Evolutionary conservation across 2,329 filamentous ascomycete genomes (phyloP), one percentile per base, ranked within the genome.

Genomic region (Cladosporium sp.): DNA sequence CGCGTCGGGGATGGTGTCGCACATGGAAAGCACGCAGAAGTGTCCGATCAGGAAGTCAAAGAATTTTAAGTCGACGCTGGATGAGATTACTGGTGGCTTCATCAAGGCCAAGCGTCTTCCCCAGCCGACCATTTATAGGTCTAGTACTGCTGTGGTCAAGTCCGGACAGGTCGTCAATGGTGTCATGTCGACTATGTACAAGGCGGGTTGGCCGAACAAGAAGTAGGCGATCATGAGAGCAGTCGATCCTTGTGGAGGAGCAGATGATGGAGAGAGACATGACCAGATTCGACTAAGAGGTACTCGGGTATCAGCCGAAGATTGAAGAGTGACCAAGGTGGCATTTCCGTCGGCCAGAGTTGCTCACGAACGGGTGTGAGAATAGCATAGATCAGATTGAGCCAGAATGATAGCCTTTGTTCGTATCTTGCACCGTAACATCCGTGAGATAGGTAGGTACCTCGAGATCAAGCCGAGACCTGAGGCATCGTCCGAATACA

Each of bases 401-500:
- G 39, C 39, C 39, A 46, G 39, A 46, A 46, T 46, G n/a, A 21
- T 21, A 46, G 39, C 14, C n/a, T 16, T 11, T 23, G 39, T 46
- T n/a, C 16, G n/a, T 46, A 21, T 46, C n/a, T 21, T 46, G n/a
- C n/a, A 7, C 39, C 39, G 11, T 8, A 46, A 21, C 1, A 11
- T 46, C n/a, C 2, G 3, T 8, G 6, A 21, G n/a, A 23, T 18
- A 5, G 36, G 7, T 8, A 46, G n/a, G 39, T 46, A 46, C n/a
- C 39, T n/a, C 39, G 13, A 39, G 7, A 46, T 54, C 51, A 54
- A 32, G 34, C 56, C 26, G 28, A 51, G 21, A n/a, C 23, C 34
- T 56, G 34, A 51, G 32, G 49, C 56, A 64, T 57, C 16, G 67
- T 72, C 36, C 74, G 68, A 58, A 76, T 87, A 75, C 91, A 93